These are phyloP conservation scores for Colletotrichum liaoningense DNA, from an alignment of 2,329 filamentous ascomycete species.

Conservation along the genomic window DNA sequence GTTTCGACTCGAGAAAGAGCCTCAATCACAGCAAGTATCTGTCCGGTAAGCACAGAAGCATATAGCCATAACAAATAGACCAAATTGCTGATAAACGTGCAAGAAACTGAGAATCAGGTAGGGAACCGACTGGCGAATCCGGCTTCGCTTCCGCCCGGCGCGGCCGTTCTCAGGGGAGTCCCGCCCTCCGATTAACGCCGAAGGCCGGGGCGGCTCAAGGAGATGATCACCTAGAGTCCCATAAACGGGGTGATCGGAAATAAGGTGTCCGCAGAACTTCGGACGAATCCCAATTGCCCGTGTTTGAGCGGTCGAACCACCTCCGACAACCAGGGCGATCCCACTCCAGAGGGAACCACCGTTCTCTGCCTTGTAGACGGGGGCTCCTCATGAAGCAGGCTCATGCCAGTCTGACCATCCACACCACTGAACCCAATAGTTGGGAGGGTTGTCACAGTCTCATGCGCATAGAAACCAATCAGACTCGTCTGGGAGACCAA, in stretches of 20 bases:
- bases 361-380: constrained; percentile 1
- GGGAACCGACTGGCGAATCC: background rate
- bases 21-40: background rate
- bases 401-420: constrained; percentile 17
- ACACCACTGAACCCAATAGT: background rate
- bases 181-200: constrained; percentile 8
- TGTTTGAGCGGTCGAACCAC: constrained; percentile 13
- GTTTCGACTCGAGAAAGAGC: background rate
- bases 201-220: constrained; percentile 14
- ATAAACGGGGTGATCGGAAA: constrained; percentile 17
- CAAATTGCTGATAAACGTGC: background rate
- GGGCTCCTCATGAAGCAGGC: constrained; percentile 7
- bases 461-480: constrained; percentile 30
- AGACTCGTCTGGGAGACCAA: constrained; percentile 4
- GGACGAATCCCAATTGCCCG: constrained; percentile 29
- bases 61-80: background rate
- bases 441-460: constrained; percentile 17
- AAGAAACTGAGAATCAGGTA: background rate
- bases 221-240: too few relatives aligned
- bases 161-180: background rate
- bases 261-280: constrained; percentile 27
- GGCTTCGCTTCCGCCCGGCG: background rate
- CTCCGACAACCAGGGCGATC: constrained; percentile 16
- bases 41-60: background rate
- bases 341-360: constrained; percentile 26